These are phyloP conservation scores for Penicillium coprophilum DNA, from an alignment of 495 filamentous ascomycete species.

Conservation along the genomic window DNA sequence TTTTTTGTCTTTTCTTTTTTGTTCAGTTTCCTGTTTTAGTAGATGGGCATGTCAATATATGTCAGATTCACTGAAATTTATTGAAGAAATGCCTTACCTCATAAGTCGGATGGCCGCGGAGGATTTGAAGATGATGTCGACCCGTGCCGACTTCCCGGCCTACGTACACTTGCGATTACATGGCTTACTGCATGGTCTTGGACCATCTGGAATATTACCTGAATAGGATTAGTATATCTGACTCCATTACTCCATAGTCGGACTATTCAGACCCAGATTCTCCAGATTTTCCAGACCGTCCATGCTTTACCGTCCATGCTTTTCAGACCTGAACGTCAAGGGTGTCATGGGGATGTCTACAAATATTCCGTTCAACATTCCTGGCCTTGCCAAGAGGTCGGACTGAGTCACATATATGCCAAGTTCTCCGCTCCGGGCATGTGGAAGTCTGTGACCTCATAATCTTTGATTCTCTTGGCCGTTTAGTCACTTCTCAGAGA, in stretches of 20 bases:
- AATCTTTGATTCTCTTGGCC: not conserved
- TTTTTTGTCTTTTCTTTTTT: not conserved
- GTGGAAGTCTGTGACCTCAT: not conserved
- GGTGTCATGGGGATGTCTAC: too few relatives aligned
- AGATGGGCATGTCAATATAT: not conserved
- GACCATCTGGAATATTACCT: slow-evolving; percentile 29
- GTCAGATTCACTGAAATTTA: not conserved
- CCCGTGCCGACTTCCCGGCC: slow-evolving; percentile 29
- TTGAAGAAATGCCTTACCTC: not conserved
- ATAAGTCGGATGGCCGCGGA: slow-evolving; percentile 23
- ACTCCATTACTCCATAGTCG: slow-evolving; percentile 7
- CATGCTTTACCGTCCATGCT: too few relatives aligned
- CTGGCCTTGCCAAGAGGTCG: slow-evolving; percentile 19
- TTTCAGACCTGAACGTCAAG: too few relatives aligned
- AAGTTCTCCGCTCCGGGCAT: slow-evolving; percentile 9
- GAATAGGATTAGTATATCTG: slow-evolving; percentile 17
- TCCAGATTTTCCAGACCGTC: not conserved
- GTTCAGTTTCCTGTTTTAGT: not conserved
- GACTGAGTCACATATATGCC: slow-evolving; percentile 2
- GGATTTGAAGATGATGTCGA: not conserved
- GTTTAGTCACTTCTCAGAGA: not conserved
- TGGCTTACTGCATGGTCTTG: slow-evolving; percentile 2
- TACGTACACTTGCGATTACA: not conserved
- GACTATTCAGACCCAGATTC: not conserved
- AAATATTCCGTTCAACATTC: not conserved